Percentiles rank a stretch among this genome's conserved stretches.
These are phyloP conservation scores for Aspergillus pseudoviridinutans DNA, from an alignment of 2,329 filamentous ascomycete species.

Conservation along the genomic window DNA sequence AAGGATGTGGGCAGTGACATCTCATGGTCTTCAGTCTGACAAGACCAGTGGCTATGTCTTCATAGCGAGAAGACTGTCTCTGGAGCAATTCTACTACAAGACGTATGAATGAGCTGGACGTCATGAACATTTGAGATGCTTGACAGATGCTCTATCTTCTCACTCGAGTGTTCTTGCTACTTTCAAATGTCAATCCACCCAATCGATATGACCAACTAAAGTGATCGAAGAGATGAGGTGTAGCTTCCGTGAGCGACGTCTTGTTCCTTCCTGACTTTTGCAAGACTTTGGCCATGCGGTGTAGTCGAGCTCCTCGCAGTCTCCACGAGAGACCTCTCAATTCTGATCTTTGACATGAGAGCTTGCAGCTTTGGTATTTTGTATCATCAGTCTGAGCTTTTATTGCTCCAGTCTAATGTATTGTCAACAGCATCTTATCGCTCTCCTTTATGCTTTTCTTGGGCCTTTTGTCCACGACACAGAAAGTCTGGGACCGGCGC, in stretches of 20 bases:
- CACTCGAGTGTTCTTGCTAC: neutral
- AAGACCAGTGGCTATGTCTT: neutral
- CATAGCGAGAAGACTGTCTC: neutral
- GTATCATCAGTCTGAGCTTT: neutral
- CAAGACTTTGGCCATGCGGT: neutral
- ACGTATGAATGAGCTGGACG: slow-evolving; percentile 40
- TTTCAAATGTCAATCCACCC: neutral
- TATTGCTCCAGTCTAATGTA: neutral
- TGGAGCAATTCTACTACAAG: slow-evolving; percentile 7
- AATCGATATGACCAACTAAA: neutral
- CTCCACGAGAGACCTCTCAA: neutral
- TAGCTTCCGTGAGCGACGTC: neutral
- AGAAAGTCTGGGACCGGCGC: too few relatives aligned
- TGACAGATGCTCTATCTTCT: neutral
- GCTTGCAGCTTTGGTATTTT: neutral
- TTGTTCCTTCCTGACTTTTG: neutral
- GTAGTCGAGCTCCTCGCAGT: neutral
- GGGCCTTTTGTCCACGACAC: neutral
- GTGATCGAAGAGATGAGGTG: neutral
- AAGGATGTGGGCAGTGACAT: neutral
- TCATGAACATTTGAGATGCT: slow-evolving; percentile 18
- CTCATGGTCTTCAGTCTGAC: neutral
- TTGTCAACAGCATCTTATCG: slow-evolving; percentile 1
- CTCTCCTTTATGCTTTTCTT: neutral
- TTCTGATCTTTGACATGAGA: neutral